phyloP scores from a whole-genome alignment of 495 filamentous ascomycete species.

The Clohesyomyces aquaticus region DNA sequence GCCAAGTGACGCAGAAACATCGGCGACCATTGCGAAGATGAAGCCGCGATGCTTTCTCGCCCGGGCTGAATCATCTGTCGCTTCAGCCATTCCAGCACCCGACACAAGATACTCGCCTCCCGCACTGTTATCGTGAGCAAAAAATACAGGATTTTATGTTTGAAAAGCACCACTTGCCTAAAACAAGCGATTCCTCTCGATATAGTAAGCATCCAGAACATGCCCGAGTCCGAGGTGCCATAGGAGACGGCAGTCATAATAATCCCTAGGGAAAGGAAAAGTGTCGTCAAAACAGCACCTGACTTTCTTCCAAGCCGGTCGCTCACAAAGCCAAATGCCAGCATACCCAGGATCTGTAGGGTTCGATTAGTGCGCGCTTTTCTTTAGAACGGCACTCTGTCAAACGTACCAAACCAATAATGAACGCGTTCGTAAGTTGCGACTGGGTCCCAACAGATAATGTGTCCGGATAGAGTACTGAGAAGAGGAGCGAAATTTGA shows the following conservation, averaged over 20 bases:
- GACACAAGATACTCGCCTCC: conserved; percentile 47
- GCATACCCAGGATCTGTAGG: conserved; percentile 47
- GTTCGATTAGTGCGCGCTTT: background rate
- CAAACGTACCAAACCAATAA: conserved; percentile 28
- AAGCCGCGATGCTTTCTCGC: conserved; percentile 47
- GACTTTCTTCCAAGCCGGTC: conserved; percentile 48
- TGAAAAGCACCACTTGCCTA: conserved; percentile 25
- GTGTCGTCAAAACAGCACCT: conserved; percentile 47
- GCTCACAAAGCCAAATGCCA: conserved; percentile 48
- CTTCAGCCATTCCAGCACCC: conserved; percentile 47
- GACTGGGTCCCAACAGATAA: conserved; percentile 19
- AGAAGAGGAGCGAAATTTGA: conserved; percentile 26
- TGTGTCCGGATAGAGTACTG: conserved; percentile 17
- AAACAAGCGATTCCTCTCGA: conserved; percentile 33
- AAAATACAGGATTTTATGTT: no score
- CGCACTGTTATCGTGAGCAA: conserved; percentile 20
- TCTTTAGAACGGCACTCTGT: background rate
- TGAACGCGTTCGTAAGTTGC: conserved; percentile 29
- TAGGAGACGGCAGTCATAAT: conserved; percentile 32
- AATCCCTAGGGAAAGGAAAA: conserved; percentile 41
- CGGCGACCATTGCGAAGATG: conserved; percentile 48
- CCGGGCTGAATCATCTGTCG: conserved; percentile 44
- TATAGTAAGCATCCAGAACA: conserved; percentile 40
- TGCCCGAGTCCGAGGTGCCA: conserved; percentile 27
- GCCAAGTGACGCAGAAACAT: conserved; percentile 46